Evolutionary conservation across 768 basidiomycete species (phyloP).

Genomic region (Daedaleopsis sinensis): DNA sequence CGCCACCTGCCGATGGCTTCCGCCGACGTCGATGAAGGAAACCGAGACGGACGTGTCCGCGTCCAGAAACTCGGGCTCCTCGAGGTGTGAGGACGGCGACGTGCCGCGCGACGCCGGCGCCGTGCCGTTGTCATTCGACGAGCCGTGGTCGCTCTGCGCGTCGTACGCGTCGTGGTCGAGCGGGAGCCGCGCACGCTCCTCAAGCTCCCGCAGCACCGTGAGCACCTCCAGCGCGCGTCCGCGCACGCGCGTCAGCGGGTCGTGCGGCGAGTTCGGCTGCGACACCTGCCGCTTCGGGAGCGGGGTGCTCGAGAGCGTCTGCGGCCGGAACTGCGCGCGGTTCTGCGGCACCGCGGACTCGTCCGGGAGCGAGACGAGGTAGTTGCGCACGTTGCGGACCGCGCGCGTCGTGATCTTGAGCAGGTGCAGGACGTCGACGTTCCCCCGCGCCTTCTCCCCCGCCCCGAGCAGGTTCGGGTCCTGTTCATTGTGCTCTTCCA

Average conservation of each 20-base stretch:
- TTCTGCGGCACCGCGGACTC: constrained; percentile 50
- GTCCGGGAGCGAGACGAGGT: constrained; percentile 80
- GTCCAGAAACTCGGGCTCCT: constrained; percentile 41
- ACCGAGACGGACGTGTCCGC: constrained; percentile 68
- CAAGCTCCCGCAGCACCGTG: constrained; percentile 74
- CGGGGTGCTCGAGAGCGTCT: constrained; percentile 38
- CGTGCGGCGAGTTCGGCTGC: constrained; percentile 42
- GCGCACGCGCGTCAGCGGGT: constrained; percentile 72
- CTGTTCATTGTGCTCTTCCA: constrained; percentile 9
- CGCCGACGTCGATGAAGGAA: constrained; percentile 70
- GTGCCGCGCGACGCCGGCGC: constrained; percentile 18
- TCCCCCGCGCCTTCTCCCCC: constrained; percentile 19
- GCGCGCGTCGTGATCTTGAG: constrained; percentile 81
- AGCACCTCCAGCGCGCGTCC: constrained; percentile 85
- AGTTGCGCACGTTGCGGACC: constrained; percentile 83
- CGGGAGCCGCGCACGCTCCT: constrained; percentile 77
- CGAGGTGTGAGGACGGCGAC: constrained; percentile 24
- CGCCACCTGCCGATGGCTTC: constrained; percentile 63
- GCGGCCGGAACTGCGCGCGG: constrained; percentile 53
- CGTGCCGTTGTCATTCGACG: constrained; percentile 35
- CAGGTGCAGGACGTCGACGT: constrained; percentile 66
- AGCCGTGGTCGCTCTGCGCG: constrained; percentile 70
- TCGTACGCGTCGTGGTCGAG: constrained; percentile 84
- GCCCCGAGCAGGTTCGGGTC: constrained; percentile 27
- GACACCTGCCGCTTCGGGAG: constrained; percentile 39